Conservation (phyloP, 2,329 filamentous ascomycete genomes). For the Didymella glomerata region DNA sequence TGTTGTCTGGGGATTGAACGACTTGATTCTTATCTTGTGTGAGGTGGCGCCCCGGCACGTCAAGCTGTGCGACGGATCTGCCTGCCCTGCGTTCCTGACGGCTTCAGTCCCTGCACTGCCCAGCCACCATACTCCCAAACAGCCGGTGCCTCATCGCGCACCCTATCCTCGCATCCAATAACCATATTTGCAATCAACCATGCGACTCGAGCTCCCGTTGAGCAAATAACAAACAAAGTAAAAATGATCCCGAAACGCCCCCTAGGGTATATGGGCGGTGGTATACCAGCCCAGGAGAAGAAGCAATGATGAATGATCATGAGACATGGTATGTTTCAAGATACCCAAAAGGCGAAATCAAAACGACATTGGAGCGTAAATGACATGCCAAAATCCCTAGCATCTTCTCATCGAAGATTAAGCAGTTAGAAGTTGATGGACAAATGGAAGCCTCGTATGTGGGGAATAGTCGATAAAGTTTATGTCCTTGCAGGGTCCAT, state of each 20-base stretch:
- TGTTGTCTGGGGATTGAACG: constrained; percentile 19
- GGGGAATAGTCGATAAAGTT: constrained; percentile 10
- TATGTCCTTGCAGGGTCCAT: constrained; percentile 37
- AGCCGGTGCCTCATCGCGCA: constrained; percentile 20
- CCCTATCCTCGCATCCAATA: constrained; percentile 13
- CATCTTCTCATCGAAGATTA: constrained; percentile 23
- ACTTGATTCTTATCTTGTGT: constrained; percentile 21
- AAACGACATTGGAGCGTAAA: constrained; percentile 19
- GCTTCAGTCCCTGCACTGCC: constrained; percentile 21
- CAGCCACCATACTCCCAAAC: constrained; percentile 22
- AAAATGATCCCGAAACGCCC: constrained; percentile 20
- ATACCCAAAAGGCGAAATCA: constrained; percentile 18
- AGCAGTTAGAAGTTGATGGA: constrained; percentile 19
- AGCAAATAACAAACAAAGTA: constrained; percentile 19
- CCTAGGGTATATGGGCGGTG: constrained; percentile 25
- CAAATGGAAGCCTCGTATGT: constrained; percentile 23
- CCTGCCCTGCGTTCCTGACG: constrained; percentile 23
- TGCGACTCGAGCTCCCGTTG: constrained; percentile 17
- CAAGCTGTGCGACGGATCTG: constrained; percentile 19
- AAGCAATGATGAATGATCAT: constrained; percentile 22
- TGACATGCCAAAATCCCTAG: constrained; percentile 20
- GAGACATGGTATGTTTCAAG: constrained; percentile 25
- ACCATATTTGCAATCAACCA: constrained; percentile 14
- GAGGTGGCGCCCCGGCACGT: constrained; percentile 18
- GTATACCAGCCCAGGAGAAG: constrained; percentile 20